Base-by-base conservation (phyloP, 441 rosid species). In the Adansonia madagascariensis region DNA sequence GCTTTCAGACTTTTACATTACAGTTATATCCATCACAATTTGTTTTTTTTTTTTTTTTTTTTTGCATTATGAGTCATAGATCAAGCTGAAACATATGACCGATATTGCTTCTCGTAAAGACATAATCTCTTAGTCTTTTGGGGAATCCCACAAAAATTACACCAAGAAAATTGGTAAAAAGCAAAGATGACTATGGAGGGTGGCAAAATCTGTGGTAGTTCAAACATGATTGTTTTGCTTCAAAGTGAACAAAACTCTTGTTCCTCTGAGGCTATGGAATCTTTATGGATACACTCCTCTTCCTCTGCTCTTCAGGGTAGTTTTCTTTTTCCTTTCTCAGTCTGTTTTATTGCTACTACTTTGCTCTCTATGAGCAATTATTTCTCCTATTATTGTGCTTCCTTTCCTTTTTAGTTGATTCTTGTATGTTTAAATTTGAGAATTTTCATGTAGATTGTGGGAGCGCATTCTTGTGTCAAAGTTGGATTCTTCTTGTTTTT, bases 291-390 rank as follows among this genome's bases (percentile, higher is more conserved):
- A 18, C 61, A 22, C 24, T 56, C 61, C 18, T 56, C 61, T 56
- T 56, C 61, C 61, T 56, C 61, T 56, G 61, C 4, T 56, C 61
- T 56, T 24, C 61, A 56, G 7, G 61, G 61, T 56, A 18, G 18
- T 56, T 56, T 17, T 56, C 27, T 18, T 56, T 18, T 7, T 56
- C 10, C 9, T 56, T 8, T n/a, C 60, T 0, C 27, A 24, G 1
- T 24, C 27, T 24, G 27, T 24, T 24, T 1, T 1, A 24, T 24
- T 24, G 1, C 27, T 24, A 24, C 27, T 24, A 24, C 27, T 24
- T 0, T 24, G 27, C 27, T 24, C 27, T 24, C 27, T 24, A 24
- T 24, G 27, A 24, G 27, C 27, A 24, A 24, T 24, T 24, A 24
- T 24, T 24, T 24, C 27, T 24, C 27, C 27, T 24, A 24, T 24